phyloP scores from a whole-genome alignment of 2,329 filamentous ascomycete species.

The Leptographium lundbergii region DNA sequence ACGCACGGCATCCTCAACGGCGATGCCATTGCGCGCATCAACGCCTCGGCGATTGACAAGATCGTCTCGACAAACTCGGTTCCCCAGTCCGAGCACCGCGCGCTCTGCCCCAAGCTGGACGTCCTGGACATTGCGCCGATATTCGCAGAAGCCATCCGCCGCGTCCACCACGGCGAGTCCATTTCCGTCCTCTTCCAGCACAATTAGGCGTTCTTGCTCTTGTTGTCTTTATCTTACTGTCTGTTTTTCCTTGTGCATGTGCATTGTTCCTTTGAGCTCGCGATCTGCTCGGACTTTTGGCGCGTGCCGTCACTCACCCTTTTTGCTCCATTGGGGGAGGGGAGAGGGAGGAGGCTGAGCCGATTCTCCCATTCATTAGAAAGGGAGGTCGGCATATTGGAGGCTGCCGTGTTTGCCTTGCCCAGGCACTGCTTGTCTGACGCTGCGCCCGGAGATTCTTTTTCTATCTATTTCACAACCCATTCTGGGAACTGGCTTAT shows the following conservation, averaged over 20 bases:
- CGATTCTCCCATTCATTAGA: not conserved
- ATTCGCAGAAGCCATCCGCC: conserved; percentile 88
- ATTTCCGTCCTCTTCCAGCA: conserved; percentile 92
- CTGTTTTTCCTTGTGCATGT: not conserved
- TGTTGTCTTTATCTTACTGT: not conserved
- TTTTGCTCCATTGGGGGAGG: not conserved
- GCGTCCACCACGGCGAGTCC: conserved; percentile 94
- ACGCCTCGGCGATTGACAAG: conserved; percentile 83
- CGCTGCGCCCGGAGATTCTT: not conserved
- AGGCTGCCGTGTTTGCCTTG: not conserved
- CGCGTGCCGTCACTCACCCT: not conserved
- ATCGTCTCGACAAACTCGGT: conserved; percentile 93
- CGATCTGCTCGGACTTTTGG: not conserved
- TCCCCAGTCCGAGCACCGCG: conserved; percentile 70
- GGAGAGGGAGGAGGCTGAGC: not conserved
- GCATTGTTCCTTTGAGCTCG: not conserved
- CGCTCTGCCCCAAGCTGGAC: conserved; percentile 74
- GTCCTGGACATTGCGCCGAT: conserved; percentile 83
- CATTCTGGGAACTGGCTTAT: not conserved
- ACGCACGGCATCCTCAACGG: conserved; percentile 94
- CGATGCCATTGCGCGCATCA: conserved; percentile 88
- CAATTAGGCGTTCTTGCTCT: conserved; percentile 32
- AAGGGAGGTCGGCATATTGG: not conserved
- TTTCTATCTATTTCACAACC: not conserved
- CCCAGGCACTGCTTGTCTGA: not conserved